These are phyloP conservation scores for Raffaelea arxii DNA, from an alignment of 2,329 filamentous ascomycete genomes.

Conservation along the genomic window DNA sequence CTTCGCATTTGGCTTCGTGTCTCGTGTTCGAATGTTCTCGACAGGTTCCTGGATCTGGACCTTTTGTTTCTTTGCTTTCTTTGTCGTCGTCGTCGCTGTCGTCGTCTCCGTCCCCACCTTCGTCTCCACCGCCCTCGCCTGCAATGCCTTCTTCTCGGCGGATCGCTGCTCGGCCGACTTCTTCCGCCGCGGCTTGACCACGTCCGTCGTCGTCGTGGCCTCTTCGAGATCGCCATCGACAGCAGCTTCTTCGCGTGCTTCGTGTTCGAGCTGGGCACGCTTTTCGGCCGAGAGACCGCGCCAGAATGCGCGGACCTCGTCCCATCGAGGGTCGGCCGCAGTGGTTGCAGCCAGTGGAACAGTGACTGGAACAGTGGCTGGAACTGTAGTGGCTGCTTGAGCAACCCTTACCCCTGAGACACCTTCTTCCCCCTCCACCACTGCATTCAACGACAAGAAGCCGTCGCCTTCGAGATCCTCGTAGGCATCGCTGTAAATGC, in stretches of 20 bases:
- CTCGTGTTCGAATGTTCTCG: too few relatives aligned
- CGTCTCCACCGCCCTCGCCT: slow-evolving; percentile 31
- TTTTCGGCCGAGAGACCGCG: slow-evolving; percentile 53
- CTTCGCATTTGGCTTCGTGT: too few relatives aligned
- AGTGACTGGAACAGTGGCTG: not conserved
- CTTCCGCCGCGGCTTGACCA: slow-evolving; percentile 27
- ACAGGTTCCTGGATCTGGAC: too few relatives aligned
- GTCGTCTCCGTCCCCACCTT: not conserved
- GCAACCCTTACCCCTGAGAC: not conserved
- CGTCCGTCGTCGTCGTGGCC: slow-evolving; percentile 16
- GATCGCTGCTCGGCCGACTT: slow-evolving; percentile 31
- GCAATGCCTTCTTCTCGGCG: slow-evolving; percentile 27
- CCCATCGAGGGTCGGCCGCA: slow-evolving; percentile 36
- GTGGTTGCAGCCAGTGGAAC: not conserved
- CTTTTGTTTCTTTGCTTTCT: too few relatives aligned
- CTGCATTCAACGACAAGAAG: slow-evolving; percentile 64
- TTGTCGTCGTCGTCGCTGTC: slow-evolving; percentile 5
- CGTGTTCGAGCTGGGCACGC: slow-evolving; percentile 50
- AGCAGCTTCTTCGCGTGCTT: slow-evolving; percentile 44
- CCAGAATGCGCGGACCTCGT: slow-evolving; percentile 61
- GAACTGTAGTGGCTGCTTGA: not conserved
- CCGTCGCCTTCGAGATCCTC: slow-evolving; percentile 62
- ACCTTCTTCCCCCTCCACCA: slow-evolving; percentile 36
- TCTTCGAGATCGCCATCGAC: slow-evolving; percentile 35
- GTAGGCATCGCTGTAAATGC: slow-evolving; percentile 67